Conservation (phyloP, 2,329 filamentous ascomycete genomes). For the Fusarium sp. region DNA sequence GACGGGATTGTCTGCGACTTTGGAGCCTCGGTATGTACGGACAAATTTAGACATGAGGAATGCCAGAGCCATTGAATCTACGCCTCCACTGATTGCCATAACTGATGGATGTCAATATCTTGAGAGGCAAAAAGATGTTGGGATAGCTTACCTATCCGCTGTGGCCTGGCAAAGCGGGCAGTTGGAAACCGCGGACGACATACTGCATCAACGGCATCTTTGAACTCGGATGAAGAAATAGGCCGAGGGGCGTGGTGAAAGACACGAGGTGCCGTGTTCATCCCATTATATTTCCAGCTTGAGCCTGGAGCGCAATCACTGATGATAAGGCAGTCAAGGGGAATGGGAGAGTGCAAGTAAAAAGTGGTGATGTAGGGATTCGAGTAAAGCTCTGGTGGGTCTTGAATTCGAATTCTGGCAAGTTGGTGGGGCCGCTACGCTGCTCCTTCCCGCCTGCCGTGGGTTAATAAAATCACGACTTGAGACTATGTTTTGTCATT, state of each 20-base stretch:
- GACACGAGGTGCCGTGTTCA: slow-evolving; percentile 49
- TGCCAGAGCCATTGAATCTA: slow-evolving; percentile 97
- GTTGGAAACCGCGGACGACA: slow-evolving; percentile 62
- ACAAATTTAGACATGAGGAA: slow-evolving; percentile 70
- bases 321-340: neutral
- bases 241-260: slow-evolving; percentile 54
- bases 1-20: slow-evolving; percentile 59
- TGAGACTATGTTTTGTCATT: neutral
- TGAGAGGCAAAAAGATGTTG: neutral
- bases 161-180: slow-evolving; percentile 49
- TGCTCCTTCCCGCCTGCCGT: neutral
- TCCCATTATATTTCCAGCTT: slow-evolving; percentile 47
- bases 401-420: slow-evolving; percentile 26
- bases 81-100: slow-evolving; percentile 89
- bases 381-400: slow-evolving; percentile 31
- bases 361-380: slow-evolving; percentile 30
- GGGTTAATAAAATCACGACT: neutral
- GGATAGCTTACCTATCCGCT: slow-evolving; percentile 56
- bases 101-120: slow-evolving; percentile 54
- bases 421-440: slow-evolving; percentile 15
- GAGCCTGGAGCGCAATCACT: slow-evolving; percentile 31
- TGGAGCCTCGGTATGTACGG: slow-evolving; percentile 48
- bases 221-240: slow-evolving; percentile 53
- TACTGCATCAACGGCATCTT: slow-evolving; percentile 61
- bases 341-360: neutral